Conservation (phyloP, 2,329 filamentous ascomycete genomes). For the Monosporascus ibericus region DNA sequence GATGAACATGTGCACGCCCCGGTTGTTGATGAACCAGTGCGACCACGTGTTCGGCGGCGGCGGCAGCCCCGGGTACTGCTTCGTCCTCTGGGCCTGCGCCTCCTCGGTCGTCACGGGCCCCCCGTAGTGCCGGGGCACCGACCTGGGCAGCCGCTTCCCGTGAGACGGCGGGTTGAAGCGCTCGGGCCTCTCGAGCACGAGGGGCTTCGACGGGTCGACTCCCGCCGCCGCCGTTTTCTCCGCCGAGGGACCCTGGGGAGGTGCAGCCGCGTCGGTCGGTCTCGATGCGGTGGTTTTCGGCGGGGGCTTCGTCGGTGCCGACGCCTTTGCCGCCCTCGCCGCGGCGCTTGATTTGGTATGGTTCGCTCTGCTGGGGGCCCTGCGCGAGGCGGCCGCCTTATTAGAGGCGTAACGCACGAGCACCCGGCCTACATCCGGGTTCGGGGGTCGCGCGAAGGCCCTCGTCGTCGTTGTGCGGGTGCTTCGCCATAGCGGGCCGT, state of each 20-base stretch:
- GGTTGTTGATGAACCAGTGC: conserved; percentile 78
- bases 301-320: conserved; percentile 17
- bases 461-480: conserved; percentile 6
- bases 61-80: conserved; percentile 84
- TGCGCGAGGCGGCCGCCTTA: conserved; percentile 18
- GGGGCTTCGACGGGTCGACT: conserved; percentile 43
- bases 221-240: conserved; percentile 2
- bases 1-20: conserved; percentile 72
- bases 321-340: conserved; percentile 17
- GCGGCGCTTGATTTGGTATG: conserved; percentile 32
- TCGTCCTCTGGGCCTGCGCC: conserved; percentile 56
- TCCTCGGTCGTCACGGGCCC: conserved; percentile 63
- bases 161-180: conserved; percentile 93
- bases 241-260: conserved; percentile 4
- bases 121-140: conserved; percentile 64
- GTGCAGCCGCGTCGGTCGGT: conserved; percentile 4
- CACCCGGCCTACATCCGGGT: conserved; percentile 21
- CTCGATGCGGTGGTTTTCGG: conserved; percentile 9
- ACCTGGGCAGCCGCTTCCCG: conserved; percentile 56
- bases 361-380: conserved; percentile 38
- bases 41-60: conserved; percentile 75
- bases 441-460: conserved; percentile 20
- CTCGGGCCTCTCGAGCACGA: conserved; percentile 77
- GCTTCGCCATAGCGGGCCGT: conserved; percentile 48
- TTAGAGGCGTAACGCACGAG: conserved; percentile 30